A percentile compares a stretch with the other conserved stretches of the same genome.
phyloP scores from a whole-genome alignment of 768 basidiomycete species.

The Boletellus emodensis region DNA sequence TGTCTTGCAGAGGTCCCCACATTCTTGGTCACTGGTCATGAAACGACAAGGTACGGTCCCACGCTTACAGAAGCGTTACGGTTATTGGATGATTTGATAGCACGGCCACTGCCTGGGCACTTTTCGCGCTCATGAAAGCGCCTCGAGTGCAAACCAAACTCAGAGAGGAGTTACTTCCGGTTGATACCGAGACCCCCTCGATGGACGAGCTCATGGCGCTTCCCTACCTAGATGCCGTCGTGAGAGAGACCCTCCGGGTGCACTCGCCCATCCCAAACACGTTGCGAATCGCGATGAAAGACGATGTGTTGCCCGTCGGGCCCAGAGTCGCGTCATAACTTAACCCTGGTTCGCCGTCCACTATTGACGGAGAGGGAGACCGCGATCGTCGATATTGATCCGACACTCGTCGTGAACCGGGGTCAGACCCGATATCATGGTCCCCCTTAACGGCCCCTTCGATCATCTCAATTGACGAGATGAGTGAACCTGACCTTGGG shows the following conservation, averaged over 20 bases:
- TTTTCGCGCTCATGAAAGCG: not conserved
- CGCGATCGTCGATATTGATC: conserved; percentile 24
- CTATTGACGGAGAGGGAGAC: conserved; percentile 29
- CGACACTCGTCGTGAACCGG: conserved; percentile 24
- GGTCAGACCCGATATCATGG: conserved; percentile 13
- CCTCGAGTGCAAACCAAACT: not conserved
- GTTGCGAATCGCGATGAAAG: conserved; percentile 43
- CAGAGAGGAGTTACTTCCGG: conserved; percentile 30
- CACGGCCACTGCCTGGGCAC: not conserved
- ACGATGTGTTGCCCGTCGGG: conserved; percentile 48
- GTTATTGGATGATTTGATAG: not conserved
- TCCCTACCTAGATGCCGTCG: too few species aligned
- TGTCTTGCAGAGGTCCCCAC: not conserved
- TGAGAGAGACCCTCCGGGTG: conserved; percentile 56
- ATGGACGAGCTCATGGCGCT: conserved; percentile 68
- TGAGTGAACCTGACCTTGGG: conserved; percentile 34
- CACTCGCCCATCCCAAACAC: conserved; percentile 44
- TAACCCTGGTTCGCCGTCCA: conserved; percentile 55
- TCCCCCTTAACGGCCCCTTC: conserved; percentile 23
- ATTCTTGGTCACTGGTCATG: not conserved
- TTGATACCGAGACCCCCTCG: conserved; percentile 53
- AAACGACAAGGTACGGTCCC: not conserved
- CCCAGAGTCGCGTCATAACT: too few species aligned
- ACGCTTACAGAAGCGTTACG: not conserved
- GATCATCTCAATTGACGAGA: conserved; percentile 33